Percentiles rank a stretch among this genome's conserved stretches.
Conservation (phyloP, 2,329 filamentous ascomycete genomes). For the Pseudogymnoascus pannorum region DNA sequence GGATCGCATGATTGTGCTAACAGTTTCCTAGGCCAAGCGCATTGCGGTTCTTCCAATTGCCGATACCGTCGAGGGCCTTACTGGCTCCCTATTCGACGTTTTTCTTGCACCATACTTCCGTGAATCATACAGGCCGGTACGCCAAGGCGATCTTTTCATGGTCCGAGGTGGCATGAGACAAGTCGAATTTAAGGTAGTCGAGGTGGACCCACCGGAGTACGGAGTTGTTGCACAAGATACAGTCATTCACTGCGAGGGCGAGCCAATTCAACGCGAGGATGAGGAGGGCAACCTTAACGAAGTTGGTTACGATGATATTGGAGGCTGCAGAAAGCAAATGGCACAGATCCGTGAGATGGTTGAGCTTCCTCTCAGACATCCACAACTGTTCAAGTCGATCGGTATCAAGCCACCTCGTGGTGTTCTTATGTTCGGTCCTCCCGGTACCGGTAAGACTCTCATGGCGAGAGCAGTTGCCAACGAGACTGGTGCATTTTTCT, state of each 20-base stretch:
- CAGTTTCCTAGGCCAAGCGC: slow-evolving; percentile 71
- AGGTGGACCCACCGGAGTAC: slow-evolving; percentile 96
- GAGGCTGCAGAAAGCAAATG: slow-evolving; percentile 99
- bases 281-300: slow-evolving; percentile 99
- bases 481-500: slow-evolving; percentile 98
- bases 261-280: slow-evolving; percentile 94
- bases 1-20: slow-evolving; percentile 20
- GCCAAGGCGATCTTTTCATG: slow-evolving; percentile 96
- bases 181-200: slow-evolving; percentile 99
- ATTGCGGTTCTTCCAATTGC: slow-evolving; percentile 97
- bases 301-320: slow-evolving; percentile 98
- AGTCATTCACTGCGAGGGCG: slow-evolving; percentile 97
- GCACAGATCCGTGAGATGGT: slow-evolving; percentile 98
- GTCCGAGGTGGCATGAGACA: slow-evolving; percentile 97
- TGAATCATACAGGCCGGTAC: slow-evolving; percentile 94
- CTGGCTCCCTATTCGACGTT: slow-evolving; percentile 95
- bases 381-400: slow-evolving; percentile 99
- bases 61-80: slow-evolving; percentile 95
- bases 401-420: slow-evolving; percentile 98
- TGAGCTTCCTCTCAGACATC: slow-evolving; percentile 91
- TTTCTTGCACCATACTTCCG: slow-evolving; percentile 99
- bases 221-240: slow-evolving; percentile 98
- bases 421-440: slow-evolving; percentile 93
- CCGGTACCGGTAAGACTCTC: slow-evolving; percentile 97
- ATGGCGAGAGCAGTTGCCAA: slow-evolving; percentile 99